Conservation (phyloP, 2,329 filamentous ascomycete species). For the Thielaviopsis cerberus region DNA sequence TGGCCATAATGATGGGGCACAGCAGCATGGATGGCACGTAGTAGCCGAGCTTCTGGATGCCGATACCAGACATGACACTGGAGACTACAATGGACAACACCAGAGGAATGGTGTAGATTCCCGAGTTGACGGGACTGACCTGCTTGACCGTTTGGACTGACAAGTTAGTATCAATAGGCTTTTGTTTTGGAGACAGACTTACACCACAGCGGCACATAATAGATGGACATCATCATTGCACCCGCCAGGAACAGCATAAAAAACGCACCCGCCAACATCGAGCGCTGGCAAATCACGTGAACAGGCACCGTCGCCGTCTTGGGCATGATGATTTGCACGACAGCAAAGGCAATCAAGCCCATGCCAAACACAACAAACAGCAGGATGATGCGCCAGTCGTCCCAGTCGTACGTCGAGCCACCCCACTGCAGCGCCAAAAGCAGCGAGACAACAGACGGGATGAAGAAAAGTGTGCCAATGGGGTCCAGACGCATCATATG, state of each 20-base stretch:
- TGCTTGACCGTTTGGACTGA: constrained; percentile 37
- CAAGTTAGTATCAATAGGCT: constrained; percentile 13
- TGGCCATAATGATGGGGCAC: constrained; percentile 29
- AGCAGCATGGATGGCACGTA: constrained; percentile 39
- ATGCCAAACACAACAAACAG: constrained; percentile 33
- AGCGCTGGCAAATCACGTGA: constrained; percentile 35
- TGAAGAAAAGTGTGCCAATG: constrained; percentile 38
- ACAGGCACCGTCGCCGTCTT: constrained; percentile 38
- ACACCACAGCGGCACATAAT: constrained; percentile 38
- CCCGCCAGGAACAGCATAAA: constrained; percentile 30
- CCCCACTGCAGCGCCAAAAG: constrained; percentile 47
- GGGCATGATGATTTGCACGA: constrained; percentile 33
- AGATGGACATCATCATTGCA: constrained; percentile 35
- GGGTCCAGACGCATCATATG: constrained; percentile 38
- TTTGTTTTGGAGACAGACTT: no score
- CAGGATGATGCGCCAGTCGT: constrained; percentile 31
- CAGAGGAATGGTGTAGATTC: constrained; percentile 37
- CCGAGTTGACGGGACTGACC: constrained; percentile 33
- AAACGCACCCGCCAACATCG: constrained; percentile 29
- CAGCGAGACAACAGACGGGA: constrained; percentile 40
- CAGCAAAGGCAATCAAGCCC: constrained; percentile 27
- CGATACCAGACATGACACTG: constrained; percentile 28
- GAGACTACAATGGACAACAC: constrained; percentile 36
- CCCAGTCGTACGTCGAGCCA: constrained; percentile 34
- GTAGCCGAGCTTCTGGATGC: constrained; percentile 37